Evolutionary conservation across 371 early-diverging fungal genomes (phyloP).

Genomic region (Mitosporidium daphniae): DNA sequence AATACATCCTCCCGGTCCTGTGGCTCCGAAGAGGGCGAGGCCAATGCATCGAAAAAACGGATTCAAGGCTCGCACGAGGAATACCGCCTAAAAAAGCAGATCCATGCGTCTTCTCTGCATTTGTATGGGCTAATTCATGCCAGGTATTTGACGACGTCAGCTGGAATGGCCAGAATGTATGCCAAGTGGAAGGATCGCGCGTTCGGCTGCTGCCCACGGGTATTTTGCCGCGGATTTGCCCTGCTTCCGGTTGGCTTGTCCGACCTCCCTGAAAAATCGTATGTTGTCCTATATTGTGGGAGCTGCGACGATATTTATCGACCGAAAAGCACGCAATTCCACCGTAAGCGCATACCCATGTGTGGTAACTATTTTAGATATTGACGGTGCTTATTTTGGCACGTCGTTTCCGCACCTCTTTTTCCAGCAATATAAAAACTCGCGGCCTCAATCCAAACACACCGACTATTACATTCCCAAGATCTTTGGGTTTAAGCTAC

Average conservation of each 20-base stretch:
- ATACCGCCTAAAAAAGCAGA: no score
- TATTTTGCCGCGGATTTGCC: conserved; percentile 36
- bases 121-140: conserved; percentile 24
- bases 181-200: conserved; percentile 33
- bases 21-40: no score
- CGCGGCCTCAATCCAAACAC: conserved; percentile 13
- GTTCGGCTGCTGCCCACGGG: conserved; percentile 78
- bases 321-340: conserved; percentile 27
- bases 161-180: conserved; percentile 18
- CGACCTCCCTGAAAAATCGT: conserved; percentile 32
- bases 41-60: no score
- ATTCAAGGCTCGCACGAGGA: no score
- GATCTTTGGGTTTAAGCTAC: conserved; percentile 5
- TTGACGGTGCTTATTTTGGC: conserved; percentile 89
- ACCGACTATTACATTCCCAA: conserved; percentile 3
- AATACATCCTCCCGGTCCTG: no score
- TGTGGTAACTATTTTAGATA: no score
- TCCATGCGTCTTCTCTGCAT: no score
- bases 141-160: conserved; percentile 15
- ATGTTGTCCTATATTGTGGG: conserved; percentile 14
- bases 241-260: conserved; percentile 43
- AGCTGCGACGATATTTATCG: conserved; percentile 51
- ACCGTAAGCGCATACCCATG: no score
- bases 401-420: conserved; percentile 81
- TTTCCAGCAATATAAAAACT: conserved; percentile 48